A percentile compares a stretch with the other conserved stretches of the same genome.
These are phyloP conservation scores for Funneliformis mosseae DNA, from an alignment of 192 early-diverging fungal species.

Conservation along the genomic window DNA sequence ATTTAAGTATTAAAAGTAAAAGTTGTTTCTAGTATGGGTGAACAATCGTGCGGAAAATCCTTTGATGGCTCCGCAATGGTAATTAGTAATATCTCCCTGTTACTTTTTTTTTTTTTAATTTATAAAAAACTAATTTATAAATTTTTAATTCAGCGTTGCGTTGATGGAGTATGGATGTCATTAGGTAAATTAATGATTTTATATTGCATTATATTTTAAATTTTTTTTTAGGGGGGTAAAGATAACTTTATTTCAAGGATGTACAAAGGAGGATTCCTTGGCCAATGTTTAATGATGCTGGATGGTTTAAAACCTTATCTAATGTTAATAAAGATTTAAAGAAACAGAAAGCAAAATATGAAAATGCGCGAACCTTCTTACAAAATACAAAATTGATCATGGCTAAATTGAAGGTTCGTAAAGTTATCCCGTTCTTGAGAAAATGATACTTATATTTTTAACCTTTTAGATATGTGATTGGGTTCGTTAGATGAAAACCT, in stretches of 20 bases:
- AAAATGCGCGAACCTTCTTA: conserved; percentile 21
- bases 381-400: conserved; percentile 21
- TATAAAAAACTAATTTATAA: background rate
- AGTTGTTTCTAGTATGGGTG: conserved; percentile 32
- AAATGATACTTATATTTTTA: background rate
- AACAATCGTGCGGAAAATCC: conserved; percentile 34
- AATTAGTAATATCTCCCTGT: background rate
- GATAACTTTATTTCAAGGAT: conserved; percentile 27
- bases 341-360: conserved; percentile 18
- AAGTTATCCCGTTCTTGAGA: background rate
- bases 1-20: conserved; percentile 31
- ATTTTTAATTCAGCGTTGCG: conserved; percentile 27
- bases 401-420: conserved; percentile 10
- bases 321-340: conserved; percentile 15
- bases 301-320: conserved; percentile 9
- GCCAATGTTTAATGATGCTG: conserved; percentile 24
- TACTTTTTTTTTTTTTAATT: background rate
- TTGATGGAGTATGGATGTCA: conserved; percentile 34
- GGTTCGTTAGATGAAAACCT: background rate
- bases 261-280: conserved; percentile 16
- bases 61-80: conserved; percentile 35
- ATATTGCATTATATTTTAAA: background rate
- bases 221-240: conserved; percentile 18
- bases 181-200: background rate
- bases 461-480: conserved; percentile 21